phyloP scores from a whole-genome alignment of 345 rosid species.

The Carallia pectinifolia region DNA sequence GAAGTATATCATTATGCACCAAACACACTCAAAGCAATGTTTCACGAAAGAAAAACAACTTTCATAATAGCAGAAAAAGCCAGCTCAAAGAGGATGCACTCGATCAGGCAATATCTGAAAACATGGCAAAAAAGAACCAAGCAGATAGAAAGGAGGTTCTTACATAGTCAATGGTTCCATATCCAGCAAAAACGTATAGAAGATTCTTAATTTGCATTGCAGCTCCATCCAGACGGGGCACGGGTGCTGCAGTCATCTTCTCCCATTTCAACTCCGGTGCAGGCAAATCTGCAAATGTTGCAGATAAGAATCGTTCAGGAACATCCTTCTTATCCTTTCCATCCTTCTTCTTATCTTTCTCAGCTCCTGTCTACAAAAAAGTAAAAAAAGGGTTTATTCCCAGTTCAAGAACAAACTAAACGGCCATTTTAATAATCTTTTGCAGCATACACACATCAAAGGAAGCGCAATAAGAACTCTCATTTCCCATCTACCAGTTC shows the following conservation, averaged over 20 bases:
- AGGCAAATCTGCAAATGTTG: constrained; percentile 87
- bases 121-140: not conserved
- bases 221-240: constrained; percentile 95
- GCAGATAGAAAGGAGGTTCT: constrained; percentile 22
- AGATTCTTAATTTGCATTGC: constrained; percentile 76
- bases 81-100: too few relatives aligned
- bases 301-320: constrained; percentile 63
- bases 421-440: too few relatives aligned
- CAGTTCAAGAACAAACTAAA: not conserved
- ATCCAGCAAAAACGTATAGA: constrained; percentile 90
- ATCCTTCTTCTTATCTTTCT: too few relatives aligned
- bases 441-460: too few relatives aligned
- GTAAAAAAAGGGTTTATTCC: not conserved
- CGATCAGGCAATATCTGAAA: too few relatives aligned
- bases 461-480: too few relatives aligned
- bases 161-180: constrained; percentile 77
- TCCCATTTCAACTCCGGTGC: constrained; percentile 79
- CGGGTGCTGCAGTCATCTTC: constrained; percentile 85
- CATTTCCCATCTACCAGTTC: too few relatives aligned
- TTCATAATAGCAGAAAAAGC: too few relatives aligned
- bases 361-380: not conserved
- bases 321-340: constrained; percentile 5
- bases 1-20: too few relatives aligned
- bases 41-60: too few relatives aligned
- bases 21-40: too few relatives aligned